Base-by-base conservation (phyloP, 495 filamentous ascomycete genomes). In the Friedmanniomyces endolithicus region DNA sequence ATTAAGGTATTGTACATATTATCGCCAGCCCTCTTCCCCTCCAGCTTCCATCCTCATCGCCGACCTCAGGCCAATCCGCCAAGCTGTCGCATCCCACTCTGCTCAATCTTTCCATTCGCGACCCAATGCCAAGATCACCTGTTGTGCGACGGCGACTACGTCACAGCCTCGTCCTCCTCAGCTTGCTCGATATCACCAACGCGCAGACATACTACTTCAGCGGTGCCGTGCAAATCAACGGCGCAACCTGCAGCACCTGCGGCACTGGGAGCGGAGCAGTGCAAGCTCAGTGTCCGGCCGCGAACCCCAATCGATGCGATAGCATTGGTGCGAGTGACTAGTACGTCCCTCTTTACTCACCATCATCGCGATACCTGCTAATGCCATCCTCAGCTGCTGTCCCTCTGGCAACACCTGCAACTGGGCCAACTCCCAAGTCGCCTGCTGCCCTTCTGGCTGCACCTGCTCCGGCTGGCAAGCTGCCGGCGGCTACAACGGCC, bases 361-460 rank as follows among this genome's bases (percentile, higher is more conserved):
- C 20, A 33, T 29, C 22, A 25, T 16, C 47, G 37, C 23, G 12
- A 23, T 8, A 29, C 34, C 9, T 4, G 33, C 31, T 44, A 61
- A 48, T 19, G 1, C 34, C 16, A 17, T 17, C 9, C 11, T 16
- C 51, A 68, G 66, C 65, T 71, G 68, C 57, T 71, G 68, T 56
- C 65, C 68, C 0, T 49, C 50, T 16, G 29, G 46, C 44, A 65
- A 67, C 55, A 60, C 47, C 39, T 71, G 68, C 57, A 53, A 57
- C 48, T 49, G 55, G 48, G 45, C 60, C 20, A 25, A 58, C 31
- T 52, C 44, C 27, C 55, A 61, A 25, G 64, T 70, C 31, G 68
- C 64, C 48, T 71, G 68, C 57, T 71, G 68, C 57, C 68, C 65
- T 4, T 22, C 39, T n/a, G 65, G 67, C 25, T 52, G 46, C 27